phyloP scores from a whole-genome alignment of 352 stramenopile species.

The Hyaloperonospora brassicae region DNA sequence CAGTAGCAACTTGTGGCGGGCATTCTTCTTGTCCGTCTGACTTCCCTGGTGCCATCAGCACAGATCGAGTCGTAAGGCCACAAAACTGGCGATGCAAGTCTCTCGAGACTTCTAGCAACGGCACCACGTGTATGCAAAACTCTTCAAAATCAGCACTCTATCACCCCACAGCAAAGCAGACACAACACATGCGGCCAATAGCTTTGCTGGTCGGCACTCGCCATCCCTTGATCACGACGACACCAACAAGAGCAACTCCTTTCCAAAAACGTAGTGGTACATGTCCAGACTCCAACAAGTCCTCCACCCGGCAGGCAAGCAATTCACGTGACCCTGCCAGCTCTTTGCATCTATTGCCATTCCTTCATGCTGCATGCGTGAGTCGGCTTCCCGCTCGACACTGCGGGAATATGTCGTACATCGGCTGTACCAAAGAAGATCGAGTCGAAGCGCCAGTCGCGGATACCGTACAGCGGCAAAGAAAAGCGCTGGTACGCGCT shows the following conservation, averaged over 20 bases:
- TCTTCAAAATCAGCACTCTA: slow-evolving; percentile 71
- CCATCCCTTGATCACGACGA: neutral
- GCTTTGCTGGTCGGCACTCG: neutral
- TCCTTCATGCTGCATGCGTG: neutral
- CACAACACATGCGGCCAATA: neutral
- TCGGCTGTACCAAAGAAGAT: slow-evolving; percentile 48
- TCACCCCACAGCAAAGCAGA: slow-evolving; percentile 1
- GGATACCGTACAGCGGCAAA: slow-evolving; percentile 68
- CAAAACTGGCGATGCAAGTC: slow-evolving; percentile 44
- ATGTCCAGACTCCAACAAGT: slow-evolving; percentile 50
- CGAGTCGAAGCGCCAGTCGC: slow-evolving; percentile 58
- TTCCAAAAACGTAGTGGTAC: slow-evolving; percentile 55
- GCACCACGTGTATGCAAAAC: slow-evolving; percentile 56
- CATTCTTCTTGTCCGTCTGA: slow-evolving; percentile 24
- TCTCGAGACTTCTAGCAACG: slow-evolving; percentile 52
- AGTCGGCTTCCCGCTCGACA: neutral
- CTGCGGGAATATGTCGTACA: neutral
- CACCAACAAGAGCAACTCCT: slow-evolving; percentile 3
- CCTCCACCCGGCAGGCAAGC: slow-evolving; percentile 58
- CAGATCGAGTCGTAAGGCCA: slow-evolving; percentile 43
- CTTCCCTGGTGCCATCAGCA: slow-evolving; percentile 65
- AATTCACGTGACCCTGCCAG: slow-evolving; percentile 65
- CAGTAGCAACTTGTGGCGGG: slow-evolving; percentile 30
- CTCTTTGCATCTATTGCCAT: slow-evolving; percentile 37
- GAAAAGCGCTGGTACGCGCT: slow-evolving; percentile 66